phyloP scores from a whole-genome alignment of 257 asterid genomes.

The Apocynum venetum region DNA sequence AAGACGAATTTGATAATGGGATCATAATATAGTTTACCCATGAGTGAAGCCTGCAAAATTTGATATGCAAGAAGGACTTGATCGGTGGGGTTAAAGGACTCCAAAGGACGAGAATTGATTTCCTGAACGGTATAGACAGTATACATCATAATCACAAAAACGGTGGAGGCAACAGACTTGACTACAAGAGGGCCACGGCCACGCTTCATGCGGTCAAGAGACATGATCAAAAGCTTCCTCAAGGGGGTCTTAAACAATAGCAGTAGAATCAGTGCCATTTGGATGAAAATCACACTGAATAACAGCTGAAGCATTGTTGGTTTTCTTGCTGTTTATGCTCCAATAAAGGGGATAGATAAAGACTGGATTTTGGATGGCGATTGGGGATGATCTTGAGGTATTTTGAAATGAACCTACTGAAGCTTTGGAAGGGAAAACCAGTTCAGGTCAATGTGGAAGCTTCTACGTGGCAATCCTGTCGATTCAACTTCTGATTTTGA shows the following conservation, averaged over 20 bases:
- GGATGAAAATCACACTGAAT: conserved; percentile 28
- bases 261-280: conserved; percentile 30
- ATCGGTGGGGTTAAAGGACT: conserved; percentile 25
- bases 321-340: neutral
- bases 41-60: conserved; percentile 29
- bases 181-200: conserved; percentile 40
- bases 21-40: conserved; percentile 24
- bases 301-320: conserved; percentile 25
- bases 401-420: neutral
- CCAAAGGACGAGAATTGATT: conserved; percentile 24
- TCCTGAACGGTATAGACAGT: conserved; percentile 27
- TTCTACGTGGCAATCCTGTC: neutral
- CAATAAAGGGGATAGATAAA: neutral
- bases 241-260: conserved; percentile 38
- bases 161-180: conserved; percentile 31
- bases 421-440: neutral
- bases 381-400: neutral
- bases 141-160: conserved; percentile 31
- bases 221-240: conserved; percentile 35
- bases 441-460: neutral
- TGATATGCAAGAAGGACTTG: conserved; percentile 21
- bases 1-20: neutral
- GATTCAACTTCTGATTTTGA: no score
- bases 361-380: neutral
- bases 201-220: conserved; percentile 35